phyloP scores from a whole-genome alignment of 202 grass and related monocot genomes.

The Carex sylvatica region DNA sequence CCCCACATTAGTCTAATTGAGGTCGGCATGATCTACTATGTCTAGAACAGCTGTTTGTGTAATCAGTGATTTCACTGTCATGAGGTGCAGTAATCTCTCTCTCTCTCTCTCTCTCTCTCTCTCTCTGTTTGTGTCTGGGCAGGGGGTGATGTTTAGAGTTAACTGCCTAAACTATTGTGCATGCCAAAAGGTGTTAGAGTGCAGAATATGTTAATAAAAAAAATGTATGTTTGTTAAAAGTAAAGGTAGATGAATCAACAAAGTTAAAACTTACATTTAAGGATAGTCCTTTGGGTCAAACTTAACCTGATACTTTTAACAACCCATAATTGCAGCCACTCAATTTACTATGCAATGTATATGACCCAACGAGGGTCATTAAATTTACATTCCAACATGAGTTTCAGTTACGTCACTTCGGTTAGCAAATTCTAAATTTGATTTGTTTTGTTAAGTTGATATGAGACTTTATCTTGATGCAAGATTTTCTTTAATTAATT shows the following conservation, averaged over 20 bases:
- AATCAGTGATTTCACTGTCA: neutral
- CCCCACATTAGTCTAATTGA: constrained; percentile 99
- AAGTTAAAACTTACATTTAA: neutral
- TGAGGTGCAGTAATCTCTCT: constrained; percentile 3
- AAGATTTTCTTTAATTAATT: neutral
- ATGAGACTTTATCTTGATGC: neutral
- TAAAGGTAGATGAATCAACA: neutral
- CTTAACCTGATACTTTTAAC: neutral
- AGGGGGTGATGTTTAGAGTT: neutral
- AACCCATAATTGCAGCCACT: neutral
- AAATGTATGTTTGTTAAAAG: neutral
- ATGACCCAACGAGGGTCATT: neutral
- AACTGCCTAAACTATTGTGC: neutral
- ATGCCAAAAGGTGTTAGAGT: neutral
- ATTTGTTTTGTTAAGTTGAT: neutral
- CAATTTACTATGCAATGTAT: neutral
- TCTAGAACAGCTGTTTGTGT: constrained; percentile 36
- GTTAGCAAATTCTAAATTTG: neutral
- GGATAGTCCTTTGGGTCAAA: neutral
- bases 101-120: neutral
- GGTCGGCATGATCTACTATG: constrained; percentile 98
- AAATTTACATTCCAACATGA: neutral
- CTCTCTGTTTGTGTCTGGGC: neutral
- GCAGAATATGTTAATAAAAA: neutral
- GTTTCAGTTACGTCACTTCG: neutral